A percentile compares a stretch with the other conserved stretches of the same genome.
These are phyloP conservation scores for Mollisiaceae sp. DNA, from an alignment of 2,329 filamentous ascomycete genomes.

Conservation along the genomic window DNA sequence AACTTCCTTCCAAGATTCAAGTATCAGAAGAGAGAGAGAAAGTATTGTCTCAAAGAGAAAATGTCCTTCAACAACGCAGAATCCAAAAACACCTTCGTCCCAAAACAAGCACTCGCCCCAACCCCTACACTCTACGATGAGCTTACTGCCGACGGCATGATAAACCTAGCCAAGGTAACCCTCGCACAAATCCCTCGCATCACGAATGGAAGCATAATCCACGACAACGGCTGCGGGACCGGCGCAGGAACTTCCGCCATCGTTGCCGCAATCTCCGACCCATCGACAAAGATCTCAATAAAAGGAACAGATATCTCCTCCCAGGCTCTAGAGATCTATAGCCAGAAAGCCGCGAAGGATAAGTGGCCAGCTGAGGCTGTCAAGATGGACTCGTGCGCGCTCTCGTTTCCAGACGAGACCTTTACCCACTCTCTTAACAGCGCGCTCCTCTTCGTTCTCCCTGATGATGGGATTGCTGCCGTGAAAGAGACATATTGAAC, in stretches of 20 bases:
- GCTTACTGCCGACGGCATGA: conserved; percentile 13
- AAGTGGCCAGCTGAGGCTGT: conserved; percentile 13
- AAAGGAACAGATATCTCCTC: conserved; percentile 15
- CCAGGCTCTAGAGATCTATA: conserved; percentile 11
- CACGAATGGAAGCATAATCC: not conserved
- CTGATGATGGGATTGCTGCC: conserved; percentile 54
- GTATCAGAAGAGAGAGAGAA: not conserved
- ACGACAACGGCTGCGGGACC: conserved; percentile 20
- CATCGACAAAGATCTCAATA: conserved; percentile 4
- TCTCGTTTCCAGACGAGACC: conserved; percentile 9
- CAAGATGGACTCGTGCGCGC: conserved; percentile 5
- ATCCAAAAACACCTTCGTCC: not conserved
- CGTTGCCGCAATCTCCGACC: not conserved
- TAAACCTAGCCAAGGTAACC: conserved; percentile 9
- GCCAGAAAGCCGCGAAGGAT: not conserved
- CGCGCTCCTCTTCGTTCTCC: conserved; percentile 10
- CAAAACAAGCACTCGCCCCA: not conserved
- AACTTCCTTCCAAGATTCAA: not conserved
- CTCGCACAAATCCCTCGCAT: conserved; percentile 1
- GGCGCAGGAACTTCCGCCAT: conserved; percentile 10
- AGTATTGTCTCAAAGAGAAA: not conserved
- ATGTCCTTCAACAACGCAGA: not conserved
- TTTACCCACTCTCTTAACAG: conserved; percentile 15
- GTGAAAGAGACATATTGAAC: conserved; percentile 83
- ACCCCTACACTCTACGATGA: conserved; percentile 9